These are phyloP conservation scores for Abrus pulchellus DNA, from an alignment of 306 rosid species.

Conservation along the genomic window DNA sequence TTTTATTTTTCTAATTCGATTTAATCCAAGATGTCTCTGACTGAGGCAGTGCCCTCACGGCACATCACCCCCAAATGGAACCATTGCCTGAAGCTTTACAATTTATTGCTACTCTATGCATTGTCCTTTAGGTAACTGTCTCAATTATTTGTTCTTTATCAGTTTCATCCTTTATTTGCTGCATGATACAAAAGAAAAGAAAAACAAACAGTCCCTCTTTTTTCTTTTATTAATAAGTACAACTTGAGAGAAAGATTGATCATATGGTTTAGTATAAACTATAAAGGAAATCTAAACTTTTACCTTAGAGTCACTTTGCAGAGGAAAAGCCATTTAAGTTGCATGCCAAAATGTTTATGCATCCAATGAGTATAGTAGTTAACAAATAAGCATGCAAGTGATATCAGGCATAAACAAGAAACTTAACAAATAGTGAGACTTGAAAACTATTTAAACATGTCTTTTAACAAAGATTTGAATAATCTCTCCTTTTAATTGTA, in stretches of 20 bases:
- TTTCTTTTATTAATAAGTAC: not conserved
- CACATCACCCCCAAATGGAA: slow-evolving; percentile 1
- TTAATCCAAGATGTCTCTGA: not conserved
- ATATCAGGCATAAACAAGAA: not conserved
- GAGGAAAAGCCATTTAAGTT: not conserved
- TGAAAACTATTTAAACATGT: not conserved
- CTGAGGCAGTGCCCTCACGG: slow-evolving; percentile 24
- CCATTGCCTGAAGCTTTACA: not conserved
- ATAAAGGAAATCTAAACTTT: not conserved
- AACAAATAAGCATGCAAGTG: not conserved
- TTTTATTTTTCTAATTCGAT: no score
- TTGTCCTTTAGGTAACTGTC: slow-evolving; percentile 34
- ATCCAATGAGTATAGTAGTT: not conserved
- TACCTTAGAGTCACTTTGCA: not conserved
- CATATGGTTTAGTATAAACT: not conserved
- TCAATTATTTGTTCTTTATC: slow-evolving; percentile 22
- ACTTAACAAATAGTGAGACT: not conserved
- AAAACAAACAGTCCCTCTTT: not conserved
- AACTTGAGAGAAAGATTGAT: not conserved
- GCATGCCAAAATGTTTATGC: not conserved
- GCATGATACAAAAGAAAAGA: not conserved
- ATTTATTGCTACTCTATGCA: not conserved
- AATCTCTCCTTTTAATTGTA: not conserved
- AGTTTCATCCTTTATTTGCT: slow-evolving; percentile 32
- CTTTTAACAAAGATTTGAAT: slow-evolving; percentile 2